Conservation (phyloP, 306 rosid genomes). For the Medicago ruthenica region DNA sequence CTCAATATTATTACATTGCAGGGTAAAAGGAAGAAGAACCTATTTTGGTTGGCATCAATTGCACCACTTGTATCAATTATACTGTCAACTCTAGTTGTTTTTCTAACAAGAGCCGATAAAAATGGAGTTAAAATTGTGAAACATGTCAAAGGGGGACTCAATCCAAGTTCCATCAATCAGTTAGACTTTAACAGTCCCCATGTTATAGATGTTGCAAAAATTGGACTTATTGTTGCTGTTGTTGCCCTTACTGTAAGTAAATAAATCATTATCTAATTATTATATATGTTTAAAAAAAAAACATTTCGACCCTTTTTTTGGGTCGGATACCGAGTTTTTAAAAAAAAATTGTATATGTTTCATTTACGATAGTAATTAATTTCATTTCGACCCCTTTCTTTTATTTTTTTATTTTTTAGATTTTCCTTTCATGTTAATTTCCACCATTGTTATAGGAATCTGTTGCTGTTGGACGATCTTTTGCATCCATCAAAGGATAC, state of each 20-base stretch:
- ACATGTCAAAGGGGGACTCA: slow-evolving; percentile 76
- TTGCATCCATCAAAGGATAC: slow-evolving; percentile 80
- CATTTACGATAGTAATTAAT: too few relatives aligned
- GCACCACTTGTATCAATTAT: slow-evolving; percentile 75
- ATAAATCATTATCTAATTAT: too few relatives aligned
- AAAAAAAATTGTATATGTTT: too few relatives aligned
- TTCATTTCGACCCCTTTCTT: too few relatives aligned
- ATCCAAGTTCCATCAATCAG: slow-evolving; percentile 73
- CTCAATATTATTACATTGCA: slow-evolving; percentile 30
- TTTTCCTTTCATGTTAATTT: not conserved
- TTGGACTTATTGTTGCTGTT: slow-evolving; percentile 68
- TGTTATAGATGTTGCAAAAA: slow-evolving; percentile 59
- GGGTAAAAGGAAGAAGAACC: slow-evolving; percentile 68
- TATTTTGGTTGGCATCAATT: slow-evolving; percentile 85
- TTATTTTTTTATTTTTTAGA: not conserved
- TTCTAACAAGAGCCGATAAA: slow-evolving; percentile 63
- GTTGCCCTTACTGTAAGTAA: slow-evolving; percentile 75
- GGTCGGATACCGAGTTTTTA: too few relatives aligned
- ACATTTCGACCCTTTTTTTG: too few relatives aligned
- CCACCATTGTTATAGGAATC: slow-evolving; percentile 62
- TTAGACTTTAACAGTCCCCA: slow-evolving; percentile 56
- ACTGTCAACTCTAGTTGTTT: slow-evolving; percentile 70
- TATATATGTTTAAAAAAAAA: too few relatives aligned
- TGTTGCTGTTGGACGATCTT: slow-evolving; percentile 87
- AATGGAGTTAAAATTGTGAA: slow-evolving; percentile 78